Evolutionary conservation across 2,329 filamentous ascomycete genomes (phyloP), one percentile per base, ranked within the genome.

Genomic region (Thelonectria olida): DNA sequence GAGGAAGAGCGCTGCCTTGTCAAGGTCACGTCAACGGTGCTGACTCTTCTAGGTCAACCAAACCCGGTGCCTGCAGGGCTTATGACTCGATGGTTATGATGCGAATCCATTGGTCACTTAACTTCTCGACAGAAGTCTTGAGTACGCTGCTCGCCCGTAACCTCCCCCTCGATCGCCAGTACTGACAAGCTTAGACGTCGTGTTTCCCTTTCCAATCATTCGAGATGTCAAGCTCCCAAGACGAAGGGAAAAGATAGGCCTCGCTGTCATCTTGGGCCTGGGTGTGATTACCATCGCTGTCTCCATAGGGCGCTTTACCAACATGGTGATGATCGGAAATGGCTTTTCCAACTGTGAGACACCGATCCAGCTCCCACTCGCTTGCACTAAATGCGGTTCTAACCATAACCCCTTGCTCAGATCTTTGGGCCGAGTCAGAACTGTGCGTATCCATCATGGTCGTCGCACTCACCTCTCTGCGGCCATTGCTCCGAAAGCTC

Each of bases 101-200:
- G 51, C 62, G 64, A 9, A 55, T 69, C 13, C 67, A 70, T 28
- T 72, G 68, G 67, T 48, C 50, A 1, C 53, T 72, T 15, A 69
- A 70, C 42, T 66, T 72, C 17, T 31, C 54, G 3, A 68, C 69
- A 1, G 69, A 71, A 17, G 39, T 72, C 5, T 25, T 71, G 27
- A 72, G 69, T 70, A 44, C 7, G 65, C 53, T 2, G 6, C 25
- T 27, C 6, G n/a, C n/a, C n/a, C n/a, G n/a, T n/a, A n/a, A n/a
- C 3, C 8, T 27, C 15, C 12, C 9, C 9, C 5, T 22, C n/a
- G 4, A 23, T 22, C 2, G 10, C 1, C 10, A 6, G 8, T 17
- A 15, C 19, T 31, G 2, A 42, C 9, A 34, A 1, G 25, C 3
- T 13, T 20, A 71, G 68, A 70, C 10, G 63, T 71, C 12, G 19